Evolutionary conservation across 1,284 basidiomycete genomes (phyloP).

Genomic region (Sanguinoderma infundibulare): DNA sequence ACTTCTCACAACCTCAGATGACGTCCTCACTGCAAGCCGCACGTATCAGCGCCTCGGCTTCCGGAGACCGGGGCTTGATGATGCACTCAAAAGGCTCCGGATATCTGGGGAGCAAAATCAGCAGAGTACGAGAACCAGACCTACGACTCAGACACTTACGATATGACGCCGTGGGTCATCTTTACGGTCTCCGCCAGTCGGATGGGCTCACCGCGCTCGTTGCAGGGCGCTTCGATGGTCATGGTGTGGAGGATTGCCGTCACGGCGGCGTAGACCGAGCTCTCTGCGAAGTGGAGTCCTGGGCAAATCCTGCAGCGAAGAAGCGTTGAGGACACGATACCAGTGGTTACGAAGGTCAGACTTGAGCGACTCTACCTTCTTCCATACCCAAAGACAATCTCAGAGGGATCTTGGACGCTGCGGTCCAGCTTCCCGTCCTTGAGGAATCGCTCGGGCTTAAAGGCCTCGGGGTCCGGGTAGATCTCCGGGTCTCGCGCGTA

Average conservation of each 20-base stretch:
- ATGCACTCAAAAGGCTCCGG: constrained; percentile 63
- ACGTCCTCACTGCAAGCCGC: neutral
- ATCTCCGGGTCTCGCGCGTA: constrained; percentile 8
- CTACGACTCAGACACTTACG: too few relatives aligned
- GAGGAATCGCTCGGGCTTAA: too few relatives aligned
- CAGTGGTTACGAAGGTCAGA: too few relatives aligned
- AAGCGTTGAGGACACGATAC: too few relatives aligned
- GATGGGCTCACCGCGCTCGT: constrained; percentile 3
- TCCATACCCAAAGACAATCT: too few relatives aligned
- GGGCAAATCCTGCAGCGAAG: constrained; percentile 12
- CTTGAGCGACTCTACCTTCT: too few relatives aligned
- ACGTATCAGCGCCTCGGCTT: constrained; percentile 52
- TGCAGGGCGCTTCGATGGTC: neutral
- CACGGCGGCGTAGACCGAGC: neutral
- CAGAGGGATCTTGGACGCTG: too few relatives aligned
- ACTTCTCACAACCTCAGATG: too few relatives aligned
- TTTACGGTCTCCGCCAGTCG: neutral
- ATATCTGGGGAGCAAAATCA: too few relatives aligned
- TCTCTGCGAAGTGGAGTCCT: constrained; percentile 7
- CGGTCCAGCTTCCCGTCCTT: too few relatives aligned
- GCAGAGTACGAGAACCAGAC: too few relatives aligned
- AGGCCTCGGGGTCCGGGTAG: too few relatives aligned
- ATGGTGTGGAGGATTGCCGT: constrained; percentile 1
- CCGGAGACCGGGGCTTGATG: constrained; percentile 62
- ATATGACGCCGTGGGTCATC: neutral